Evolutionary conservation across 441 rosid species (phyloP).

Genomic region (Bruguiera hainesii): DNA sequence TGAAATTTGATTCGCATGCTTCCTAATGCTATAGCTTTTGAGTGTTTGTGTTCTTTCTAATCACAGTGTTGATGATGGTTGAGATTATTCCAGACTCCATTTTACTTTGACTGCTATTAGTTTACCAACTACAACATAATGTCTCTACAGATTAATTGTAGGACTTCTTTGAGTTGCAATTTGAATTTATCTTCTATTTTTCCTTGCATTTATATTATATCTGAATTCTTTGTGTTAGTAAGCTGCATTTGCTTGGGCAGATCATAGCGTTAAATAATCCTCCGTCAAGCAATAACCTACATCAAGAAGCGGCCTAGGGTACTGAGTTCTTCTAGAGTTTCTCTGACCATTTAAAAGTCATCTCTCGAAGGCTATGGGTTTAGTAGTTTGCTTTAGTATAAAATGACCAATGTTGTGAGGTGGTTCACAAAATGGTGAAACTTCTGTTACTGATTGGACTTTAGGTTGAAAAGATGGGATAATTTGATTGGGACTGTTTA

Average conservation of each 20-base stretch:
- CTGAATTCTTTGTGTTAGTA: not conserved
- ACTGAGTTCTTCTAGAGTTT: no score
- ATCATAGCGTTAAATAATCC: no score
- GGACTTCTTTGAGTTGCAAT: not conserved
- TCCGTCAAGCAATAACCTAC: no score
- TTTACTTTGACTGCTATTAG: not conserved
- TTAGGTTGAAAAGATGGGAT: not conserved
- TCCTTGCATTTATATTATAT: not conserved
- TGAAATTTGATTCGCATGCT: not conserved
- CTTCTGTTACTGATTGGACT: not conserved
- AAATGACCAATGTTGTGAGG: not conserved
- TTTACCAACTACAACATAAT: not conserved
- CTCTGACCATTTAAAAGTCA: no score
- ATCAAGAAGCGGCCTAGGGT: no score
- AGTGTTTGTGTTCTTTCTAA: not conserved
- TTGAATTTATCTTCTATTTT: not conserved
- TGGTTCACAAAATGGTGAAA: not conserved
- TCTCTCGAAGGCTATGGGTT: not conserved
- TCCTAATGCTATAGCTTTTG: slow-evolving; percentile 1
- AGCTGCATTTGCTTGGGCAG: no score
- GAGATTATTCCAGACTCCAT: not conserved
- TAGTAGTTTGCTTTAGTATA: not conserved
- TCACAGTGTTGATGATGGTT: not conserved
- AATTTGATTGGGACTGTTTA: not conserved
- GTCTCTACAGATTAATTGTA: not conserved